A percentile compares a stretch with the other conserved stretches of the same genome.
Evolutionary conservation across 2,329 filamentous ascomycete species (phyloP).

Genomic region (Fusarium mexicanum): DNA sequence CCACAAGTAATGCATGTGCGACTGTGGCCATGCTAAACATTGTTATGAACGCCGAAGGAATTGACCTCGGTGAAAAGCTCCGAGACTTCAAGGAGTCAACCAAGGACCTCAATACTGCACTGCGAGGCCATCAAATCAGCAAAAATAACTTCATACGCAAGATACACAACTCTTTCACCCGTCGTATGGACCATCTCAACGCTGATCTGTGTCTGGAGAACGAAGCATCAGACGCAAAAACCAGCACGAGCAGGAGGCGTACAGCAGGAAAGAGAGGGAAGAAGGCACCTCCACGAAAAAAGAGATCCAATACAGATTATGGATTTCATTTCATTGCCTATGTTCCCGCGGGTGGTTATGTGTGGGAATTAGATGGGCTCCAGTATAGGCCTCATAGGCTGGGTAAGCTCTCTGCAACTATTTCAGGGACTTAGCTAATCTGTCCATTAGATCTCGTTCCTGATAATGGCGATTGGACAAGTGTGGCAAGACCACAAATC

Average conservation of each 20-base stretch:
- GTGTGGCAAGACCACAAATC: slow-evolving; percentile 71
- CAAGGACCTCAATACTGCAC: slow-evolving; percentile 70
- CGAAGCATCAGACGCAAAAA: slow-evolving; percentile 55
- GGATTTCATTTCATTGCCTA: slow-evolving; percentile 92
- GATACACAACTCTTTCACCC: slow-evolving; percentile 88
- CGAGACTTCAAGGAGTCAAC: slow-evolving; percentile 79
- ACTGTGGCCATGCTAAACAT: slow-evolving; percentile 95
- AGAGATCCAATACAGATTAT: slow-evolving; percentile 63
- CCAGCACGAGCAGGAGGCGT: slow-evolving; percentile 48
- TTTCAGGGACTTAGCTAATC: slow-evolving; percentile 1
- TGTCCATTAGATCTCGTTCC: slow-evolving; percentile 22
- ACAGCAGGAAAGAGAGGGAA: slow-evolving; percentile 50
- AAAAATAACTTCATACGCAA: slow-evolving; percentile 79
- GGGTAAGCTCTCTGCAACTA: slow-evolving; percentile 38
- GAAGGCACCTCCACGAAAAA: slow-evolving; percentile 41
- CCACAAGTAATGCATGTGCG: slow-evolving; percentile 85
- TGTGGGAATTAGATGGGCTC: slow-evolving; percentile 92
- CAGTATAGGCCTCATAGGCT: slow-evolving; percentile 69
- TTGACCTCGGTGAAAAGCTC: slow-evolving; percentile 77
- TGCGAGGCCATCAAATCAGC: slow-evolving; percentile 80
- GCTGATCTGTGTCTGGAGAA: slow-evolving; percentile 73
- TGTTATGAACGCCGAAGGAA: slow-evolving; percentile 79
- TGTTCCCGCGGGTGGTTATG: slow-evolving; percentile 75
- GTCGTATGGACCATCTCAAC: slow-evolving; percentile 79
- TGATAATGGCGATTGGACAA: slow-evolving; percentile 68